Evolutionary conservation across 495 filamentous ascomycete species (phyloP), one percentile per base, ranked within the genome.

Genomic region (Penicillium malachiteum): DNA sequence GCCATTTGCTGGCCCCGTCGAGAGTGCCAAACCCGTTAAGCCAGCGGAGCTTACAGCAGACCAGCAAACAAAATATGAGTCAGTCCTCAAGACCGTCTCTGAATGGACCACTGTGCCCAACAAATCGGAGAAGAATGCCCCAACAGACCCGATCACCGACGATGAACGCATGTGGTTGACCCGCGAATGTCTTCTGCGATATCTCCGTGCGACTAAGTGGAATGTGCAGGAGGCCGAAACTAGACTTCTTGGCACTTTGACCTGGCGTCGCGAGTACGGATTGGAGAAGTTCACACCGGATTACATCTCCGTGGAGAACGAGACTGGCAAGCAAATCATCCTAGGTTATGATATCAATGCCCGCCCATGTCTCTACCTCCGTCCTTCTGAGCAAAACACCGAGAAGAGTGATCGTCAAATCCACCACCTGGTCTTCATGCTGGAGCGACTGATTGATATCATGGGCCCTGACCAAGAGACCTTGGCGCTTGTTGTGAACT

Each of bases 191-290:
- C 80, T 97, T 1, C 79, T 97, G 11, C 89, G 94, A 62, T 98
- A 94, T 66, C 82, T 98, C 40, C 88, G 94, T 54, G 94, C 94
- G 3, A 88, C 89, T 31, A 97, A 96, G 70, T 97, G 94, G 94
- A 81, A 87, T 60, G 74, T 84, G 21, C 69, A 82, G 38, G 85
- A 91, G 16, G 86, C 92, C n/a, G 79, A 84, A 60, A 87, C 85
- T 58, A 87, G 94, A 0, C 67, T 98, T 13, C 85, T 87, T 53
- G 80, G 79, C 16, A 97, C 93, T 0, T 75, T 97, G 18, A 80
- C 82, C 45, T 98, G 94, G 94, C 83, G 94, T 38, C 79, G 92
- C 9, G 92, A 97, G 59, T 97, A 94, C 57, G 89, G 89, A 10
- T 71, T 90, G 35, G 81, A 88, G 37, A 78, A 78, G 21, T 78